Conservation (phyloP, 1,139 yeast species). For the Candida labiduridarum region DNA sequence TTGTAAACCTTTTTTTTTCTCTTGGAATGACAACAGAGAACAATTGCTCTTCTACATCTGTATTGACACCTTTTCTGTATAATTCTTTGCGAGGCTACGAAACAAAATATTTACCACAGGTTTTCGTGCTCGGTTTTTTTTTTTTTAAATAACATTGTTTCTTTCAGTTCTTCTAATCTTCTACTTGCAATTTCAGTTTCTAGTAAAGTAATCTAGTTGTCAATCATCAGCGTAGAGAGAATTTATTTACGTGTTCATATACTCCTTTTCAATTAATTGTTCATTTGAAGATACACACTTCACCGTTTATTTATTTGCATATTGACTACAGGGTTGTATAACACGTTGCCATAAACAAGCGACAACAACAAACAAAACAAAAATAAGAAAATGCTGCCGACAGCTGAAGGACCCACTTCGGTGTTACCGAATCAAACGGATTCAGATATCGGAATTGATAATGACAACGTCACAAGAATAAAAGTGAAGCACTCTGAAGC, state of each 20-base stretch:
- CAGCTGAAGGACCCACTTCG: neutral
- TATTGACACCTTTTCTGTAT: too few relatives aligned
- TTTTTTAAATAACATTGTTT: too few relatives aligned
- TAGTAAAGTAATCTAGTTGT: too few relatives aligned
- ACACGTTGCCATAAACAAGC: neutral
- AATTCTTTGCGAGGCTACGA: too few relatives aligned
- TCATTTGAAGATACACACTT: neutral
- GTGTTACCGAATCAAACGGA: neutral
- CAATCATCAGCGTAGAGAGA: neutral
- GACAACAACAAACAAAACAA: neutral
- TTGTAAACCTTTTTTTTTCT: too few relatives aligned
- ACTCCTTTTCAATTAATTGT: neutral
- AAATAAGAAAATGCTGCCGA: constrained; percentile 4
- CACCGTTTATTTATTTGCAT: neutral
- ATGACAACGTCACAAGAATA: neutral
- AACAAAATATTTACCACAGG: too few relatives aligned
- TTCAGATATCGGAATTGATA: neutral
- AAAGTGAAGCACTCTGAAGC: constrained; percentile 1
- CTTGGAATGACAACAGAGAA: too few relatives aligned
- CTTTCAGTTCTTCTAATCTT: too few relatives aligned
- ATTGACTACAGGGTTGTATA: neutral
- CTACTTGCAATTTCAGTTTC: too few relatives aligned
- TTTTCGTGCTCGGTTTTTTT: too few relatives aligned
- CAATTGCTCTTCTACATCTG: too few relatives aligned
- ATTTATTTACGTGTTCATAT: neutral